phyloP scores from a whole-genome alignment of 768 basidiomycete genomes.

The Cubamyces sp. region DNA sequence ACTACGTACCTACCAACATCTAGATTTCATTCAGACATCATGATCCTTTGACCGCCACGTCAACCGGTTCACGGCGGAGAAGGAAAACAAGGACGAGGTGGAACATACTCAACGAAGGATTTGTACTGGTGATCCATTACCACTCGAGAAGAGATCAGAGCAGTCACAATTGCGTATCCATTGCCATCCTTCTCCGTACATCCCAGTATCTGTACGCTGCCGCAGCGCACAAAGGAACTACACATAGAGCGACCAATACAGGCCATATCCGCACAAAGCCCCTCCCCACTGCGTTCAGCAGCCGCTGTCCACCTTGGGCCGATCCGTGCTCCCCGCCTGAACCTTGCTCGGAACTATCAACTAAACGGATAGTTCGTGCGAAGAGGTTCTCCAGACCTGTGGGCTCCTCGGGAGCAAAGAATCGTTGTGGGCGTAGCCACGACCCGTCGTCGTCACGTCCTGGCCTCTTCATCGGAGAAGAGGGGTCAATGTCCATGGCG shows the following conservation, averaged over 20 bases:
- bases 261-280: slow-evolving; percentile 10
- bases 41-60: no score
- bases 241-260: slow-evolving; percentile 5
- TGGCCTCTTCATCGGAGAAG: slow-evolving; percentile 23
- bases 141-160: not conserved
- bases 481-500: slow-evolving; percentile 60
- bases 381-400: slow-evolving; percentile 77
- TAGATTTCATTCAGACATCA: no score
- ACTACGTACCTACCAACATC: no score
- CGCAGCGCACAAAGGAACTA: slow-evolving; percentile 15
- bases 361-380: slow-evolving; percentile 51
- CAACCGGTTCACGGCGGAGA: no score
- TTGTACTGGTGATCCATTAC: not conserved
- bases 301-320: not conserved
- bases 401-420: slow-evolving; percentile 78
- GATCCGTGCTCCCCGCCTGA: not conserved
- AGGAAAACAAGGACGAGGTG: no score
- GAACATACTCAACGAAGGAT: no score
- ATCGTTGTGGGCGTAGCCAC: slow-evolving; percentile 71
- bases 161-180: not conserved
- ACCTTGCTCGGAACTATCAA: slow-evolving; percentile 27
- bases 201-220: slow-evolving; percentile 19
- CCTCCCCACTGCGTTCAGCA: not conserved
- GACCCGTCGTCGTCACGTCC: slow-evolving; percentile 41
- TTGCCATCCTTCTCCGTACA: slow-evolving; percentile 8